Evolutionary conservation across 805 yeast species (phyloP).

Genomic region (Diddensiella santjacobensis): DNA sequence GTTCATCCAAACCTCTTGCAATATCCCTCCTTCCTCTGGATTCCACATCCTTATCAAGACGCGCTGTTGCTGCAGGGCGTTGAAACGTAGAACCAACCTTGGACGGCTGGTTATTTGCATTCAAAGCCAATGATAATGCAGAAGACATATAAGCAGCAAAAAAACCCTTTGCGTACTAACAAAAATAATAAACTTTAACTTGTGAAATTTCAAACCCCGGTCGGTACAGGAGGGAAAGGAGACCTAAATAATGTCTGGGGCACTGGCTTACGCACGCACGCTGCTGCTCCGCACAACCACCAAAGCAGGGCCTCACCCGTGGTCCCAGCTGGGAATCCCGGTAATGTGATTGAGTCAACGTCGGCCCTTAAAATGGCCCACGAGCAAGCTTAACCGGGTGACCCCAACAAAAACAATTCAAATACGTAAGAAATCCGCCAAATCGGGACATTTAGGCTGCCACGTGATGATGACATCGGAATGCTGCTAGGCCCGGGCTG

Average conservation of each 20-base stretch:
- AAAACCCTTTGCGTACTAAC: not conserved
- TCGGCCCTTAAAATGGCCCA: not conserved
- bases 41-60: not conserved
- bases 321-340: too few relatives aligned
- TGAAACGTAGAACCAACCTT: not conserved
- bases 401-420: not conserved
- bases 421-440: too few relatives aligned
- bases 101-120: slow-evolving; percentile 3
- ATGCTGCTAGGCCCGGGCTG: too few relatives aligned
- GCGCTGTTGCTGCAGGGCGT: not conserved
- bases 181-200: not conserved
- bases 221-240: too few relatives aligned
- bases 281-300: too few relatives aligned
- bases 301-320: too few relatives aligned
- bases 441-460: too few relatives aligned
- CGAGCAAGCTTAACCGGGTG: not conserved
- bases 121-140: slow-evolving; percentile 13
- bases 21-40: not conserved
- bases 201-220: too few relatives aligned
- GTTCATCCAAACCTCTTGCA: not conserved
- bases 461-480: too few relatives aligned
- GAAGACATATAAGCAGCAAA: slow-evolving; percentile 12
- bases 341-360: not conserved
- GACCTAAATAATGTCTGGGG: too few relatives aligned
- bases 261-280: too few relatives aligned